phyloP scores from a whole-genome alignment of 164 flowering plant genomes.

The Berberis vulgaris region DNA sequence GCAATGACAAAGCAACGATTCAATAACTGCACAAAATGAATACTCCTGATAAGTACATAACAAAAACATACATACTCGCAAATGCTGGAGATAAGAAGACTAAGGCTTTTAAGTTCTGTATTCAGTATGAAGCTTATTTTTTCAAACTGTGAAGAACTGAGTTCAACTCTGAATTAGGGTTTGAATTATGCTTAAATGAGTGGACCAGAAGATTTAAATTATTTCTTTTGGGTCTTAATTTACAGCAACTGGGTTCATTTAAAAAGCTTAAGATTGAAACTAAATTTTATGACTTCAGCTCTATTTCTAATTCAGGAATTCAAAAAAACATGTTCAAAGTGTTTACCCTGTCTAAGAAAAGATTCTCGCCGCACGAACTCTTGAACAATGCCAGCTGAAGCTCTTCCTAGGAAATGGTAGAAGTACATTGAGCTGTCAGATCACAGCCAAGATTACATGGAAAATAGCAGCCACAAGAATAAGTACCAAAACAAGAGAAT shows the following conservation, averaged over 20 bases:
- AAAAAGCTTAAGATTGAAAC: too few relatives aligned
- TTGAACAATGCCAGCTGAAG: conserved; percentile 64
- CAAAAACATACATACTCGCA: neutral
- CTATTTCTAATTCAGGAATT: neutral
- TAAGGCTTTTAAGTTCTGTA: too few relatives aligned
- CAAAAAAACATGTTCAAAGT: neutral
- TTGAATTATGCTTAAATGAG: too few relatives aligned
- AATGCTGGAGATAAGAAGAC: too few relatives aligned
- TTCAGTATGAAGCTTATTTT: too few relatives aligned
- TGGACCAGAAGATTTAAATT: too few relatives aligned
- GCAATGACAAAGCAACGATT: neutral
- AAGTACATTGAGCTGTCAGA: neutral
- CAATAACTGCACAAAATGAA: neutral
- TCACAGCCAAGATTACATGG: neutral
- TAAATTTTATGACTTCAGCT: neutral
- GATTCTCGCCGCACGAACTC: conserved; percentile 53
- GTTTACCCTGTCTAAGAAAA: conserved; percentile 70
- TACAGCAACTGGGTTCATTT: too few relatives aligned
- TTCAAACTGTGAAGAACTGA: too few relatives aligned
- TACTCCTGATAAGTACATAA: neutral
- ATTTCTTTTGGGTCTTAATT: too few relatives aligned
- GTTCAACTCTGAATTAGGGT: too few relatives aligned
- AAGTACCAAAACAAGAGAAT: neutral
- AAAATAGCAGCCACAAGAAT: neutral
- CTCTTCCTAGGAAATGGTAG: conserved; percentile 50